These are phyloP conservation scores for Periconia digitata DNA, from an alignment of 2,329 filamentous ascomycete genomes.

Conservation along the genomic window DNA sequence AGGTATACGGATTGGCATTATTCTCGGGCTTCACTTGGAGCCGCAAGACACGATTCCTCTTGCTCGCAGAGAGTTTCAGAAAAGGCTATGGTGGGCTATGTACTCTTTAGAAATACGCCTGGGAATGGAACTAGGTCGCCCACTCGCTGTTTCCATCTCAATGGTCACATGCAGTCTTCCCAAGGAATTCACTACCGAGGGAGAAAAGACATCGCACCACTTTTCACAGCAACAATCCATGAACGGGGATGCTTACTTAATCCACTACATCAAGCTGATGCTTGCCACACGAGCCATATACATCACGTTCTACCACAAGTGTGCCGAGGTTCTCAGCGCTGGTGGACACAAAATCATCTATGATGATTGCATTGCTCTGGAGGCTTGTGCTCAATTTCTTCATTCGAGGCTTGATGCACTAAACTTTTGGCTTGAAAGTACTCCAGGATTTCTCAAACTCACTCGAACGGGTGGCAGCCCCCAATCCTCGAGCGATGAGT, in stretches of 20 bases:
- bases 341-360: slow-evolving; percentile 25
- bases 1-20: slow-evolving; percentile 50
- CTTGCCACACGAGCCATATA: slow-evolving; percentile 37
- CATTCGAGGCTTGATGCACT: background rate
- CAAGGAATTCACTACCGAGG: slow-evolving; percentile 20
- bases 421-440: background rate
- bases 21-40: slow-evolving; percentile 53
- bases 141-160: slow-evolving; percentile 40
- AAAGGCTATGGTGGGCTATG: slow-evolving; percentile 53
- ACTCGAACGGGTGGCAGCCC: background rate
- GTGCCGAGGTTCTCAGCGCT: slow-evolving; percentile 18
- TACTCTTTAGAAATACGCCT: slow-evolving; percentile 51
- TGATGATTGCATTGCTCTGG: slow-evolving; percentile 32
- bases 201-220: background rate
- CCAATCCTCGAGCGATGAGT: background rate
- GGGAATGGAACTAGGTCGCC: slow-evolving; percentile 52
- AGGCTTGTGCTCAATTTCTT: slow-evolving; percentile 16
- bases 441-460: background rate
- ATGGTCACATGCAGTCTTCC: slow-evolving; percentile 43
- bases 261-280: slow-evolving; percentile 40
- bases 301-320: slow-evolving; percentile 38
- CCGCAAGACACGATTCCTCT: slow-evolving; percentile 33
- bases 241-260: background rate
- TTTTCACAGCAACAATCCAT: background rate
- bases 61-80: slow-evolving; percentile 47